Percentiles rank a stretch among this genome's conserved stretches.
phyloP scores from a whole-genome alignment of 805 yeast genomes.

The Candida maltosa region DNA sequence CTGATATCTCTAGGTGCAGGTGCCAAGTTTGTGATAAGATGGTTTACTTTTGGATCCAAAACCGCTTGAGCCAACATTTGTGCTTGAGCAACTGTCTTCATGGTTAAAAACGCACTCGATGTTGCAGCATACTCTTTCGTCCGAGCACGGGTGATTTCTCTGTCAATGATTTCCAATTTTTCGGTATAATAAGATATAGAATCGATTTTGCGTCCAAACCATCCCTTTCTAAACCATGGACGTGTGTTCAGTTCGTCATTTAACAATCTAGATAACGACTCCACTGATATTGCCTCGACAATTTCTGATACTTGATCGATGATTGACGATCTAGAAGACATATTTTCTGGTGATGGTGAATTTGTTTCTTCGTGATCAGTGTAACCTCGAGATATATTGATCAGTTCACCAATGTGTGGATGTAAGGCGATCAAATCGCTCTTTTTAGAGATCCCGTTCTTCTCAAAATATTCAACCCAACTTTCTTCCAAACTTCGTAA shows the following conservation, averaged over 20 bases:
- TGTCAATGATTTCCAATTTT: conserved; percentile 66
- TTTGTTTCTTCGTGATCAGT: conserved; percentile 12
- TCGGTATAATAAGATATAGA: conserved; percentile 76
- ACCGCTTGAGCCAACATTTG: conserved; percentile 97
- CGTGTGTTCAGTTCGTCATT: conserved; percentile 34
- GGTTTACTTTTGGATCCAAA: conserved; percentile 83
- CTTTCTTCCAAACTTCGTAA: conserved; percentile 59
- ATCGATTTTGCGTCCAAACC: conserved; percentile 69
- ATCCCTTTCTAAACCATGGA: conserved; percentile 62
- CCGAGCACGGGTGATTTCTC: conserved; percentile 63
- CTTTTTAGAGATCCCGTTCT: conserved; percentile 25
- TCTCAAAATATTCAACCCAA: conserved; percentile 66
- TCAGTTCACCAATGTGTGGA: conserved; percentile 26
- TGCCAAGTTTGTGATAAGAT: conserved; percentile 76
- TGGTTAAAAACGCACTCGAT: conserved; percentile 88
- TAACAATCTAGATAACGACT: conserved; percentile 17
- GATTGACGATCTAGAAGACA: conserved; percentile 11
- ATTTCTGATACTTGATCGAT: conserved; percentile 25
- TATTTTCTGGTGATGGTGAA: background rate
- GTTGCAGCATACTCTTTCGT: conserved; percentile 72
- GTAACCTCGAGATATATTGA: conserved; percentile 10
- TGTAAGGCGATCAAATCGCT: conserved; percentile 25
- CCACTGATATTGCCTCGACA: conserved; percentile 3
- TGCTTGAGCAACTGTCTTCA: conserved; percentile 93
- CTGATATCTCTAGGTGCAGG: conserved; percentile 96